These are phyloP conservation scores for Hypocrella siamensis DNA, from an alignment of 2,329 filamentous ascomycete genomes.

Conservation along the genomic window DNA sequence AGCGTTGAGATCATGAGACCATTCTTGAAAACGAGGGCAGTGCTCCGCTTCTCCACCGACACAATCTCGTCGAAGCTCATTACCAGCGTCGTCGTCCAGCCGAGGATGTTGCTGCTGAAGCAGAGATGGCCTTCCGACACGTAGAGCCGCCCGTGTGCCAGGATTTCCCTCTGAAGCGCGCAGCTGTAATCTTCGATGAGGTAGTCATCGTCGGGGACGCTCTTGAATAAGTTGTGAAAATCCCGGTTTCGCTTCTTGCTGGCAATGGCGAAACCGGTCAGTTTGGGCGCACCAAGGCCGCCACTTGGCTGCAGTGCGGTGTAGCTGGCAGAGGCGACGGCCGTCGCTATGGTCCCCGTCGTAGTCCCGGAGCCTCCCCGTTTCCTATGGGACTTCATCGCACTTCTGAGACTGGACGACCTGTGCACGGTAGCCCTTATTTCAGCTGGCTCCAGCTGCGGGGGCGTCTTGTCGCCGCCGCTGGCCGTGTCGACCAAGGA, in stretches of 20 bases:
- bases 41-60: slow-evolving; percentile 91
- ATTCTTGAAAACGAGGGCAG: slow-evolving; percentile 89
- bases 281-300: slow-evolving; percentile 47
- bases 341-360: slow-evolving; percentile 49
- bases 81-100: slow-evolving; percentile 93
- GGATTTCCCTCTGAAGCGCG: slow-evolving; percentile 85
- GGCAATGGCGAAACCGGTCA: slow-evolving; percentile 91
- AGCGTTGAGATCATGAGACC: slow-evolving; percentile 93
- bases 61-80: slow-evolving; percentile 98
- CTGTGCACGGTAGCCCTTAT: slow-evolving; percentile 45
- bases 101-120: slow-evolving; percentile 97
- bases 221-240: slow-evolving; percentile 87
- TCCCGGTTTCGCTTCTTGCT: slow-evolving; percentile 93
- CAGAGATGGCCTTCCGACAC: slow-evolving; percentile 95
- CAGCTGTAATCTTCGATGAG: slow-evolving; percentile 98
- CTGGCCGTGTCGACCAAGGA: slow-evolving; percentile 33
- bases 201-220: slow-evolving; percentile 94
- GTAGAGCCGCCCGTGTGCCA: slow-evolving; percentile 85
- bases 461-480: slow-evolving; percentile 45
- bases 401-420: slow-evolving; percentile 52
- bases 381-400: slow-evolving; percentile 48
- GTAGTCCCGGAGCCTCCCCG: slow-evolving; percentile 69
- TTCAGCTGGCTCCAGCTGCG: slow-evolving; percentile 45
- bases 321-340: slow-evolving; percentile 53
- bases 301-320: slow-evolving; percentile 50